A percentile compares a stretch with the other conserved stretches of the same genome.
These are phyloP conservation scores for Gynostemma pentaphyllum DNA, from an alignment of 306 rosid genomes.

Conservation along the genomic window DNA sequence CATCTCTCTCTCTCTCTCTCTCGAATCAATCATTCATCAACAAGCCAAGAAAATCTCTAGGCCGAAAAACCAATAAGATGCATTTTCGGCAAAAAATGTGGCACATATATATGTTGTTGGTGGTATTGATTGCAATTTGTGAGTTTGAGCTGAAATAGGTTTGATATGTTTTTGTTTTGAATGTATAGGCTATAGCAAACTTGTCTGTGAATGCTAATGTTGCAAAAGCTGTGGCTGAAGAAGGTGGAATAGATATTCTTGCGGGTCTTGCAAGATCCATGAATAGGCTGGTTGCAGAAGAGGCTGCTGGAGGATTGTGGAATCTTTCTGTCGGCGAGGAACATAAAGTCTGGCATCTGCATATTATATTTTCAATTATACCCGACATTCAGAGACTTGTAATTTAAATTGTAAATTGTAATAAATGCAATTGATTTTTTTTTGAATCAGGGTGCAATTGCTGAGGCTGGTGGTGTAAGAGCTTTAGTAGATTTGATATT, in stretches of 20 bases:
- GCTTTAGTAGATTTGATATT: conserved; percentile 96
- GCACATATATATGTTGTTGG: background rate
- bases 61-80: too few relatives aligned
- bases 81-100: too few relatives aligned
- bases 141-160: conserved; percentile 5
- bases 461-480: conserved; percentile 94
- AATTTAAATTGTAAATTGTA: too few relatives aligned
- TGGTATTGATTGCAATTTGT: background rate
- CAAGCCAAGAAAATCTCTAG: too few relatives aligned
- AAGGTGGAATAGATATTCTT: conserved; percentile 89
- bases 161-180: conserved; percentile 3
- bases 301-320: conserved; percentile 99
- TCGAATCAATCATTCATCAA: too few relatives aligned
- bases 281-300: conserved; percentile 97
- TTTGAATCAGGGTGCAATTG: conserved; percentile 72
- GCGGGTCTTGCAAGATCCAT: conserved; percentile 97
- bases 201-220: conserved; percentile 92
- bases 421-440: background rate
- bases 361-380: background rate
- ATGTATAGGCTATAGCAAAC: conserved; percentile 85
- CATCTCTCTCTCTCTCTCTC: too few relatives aligned
- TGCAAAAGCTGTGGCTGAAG: conserved; percentile 98
- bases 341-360: conserved; percentile 62
- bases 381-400: conserved; percentile 8
- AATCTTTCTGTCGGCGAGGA: conserved; percentile 99